Conservation (phyloP, 2,329 filamentous ascomycete species). For the Fusarium foetens region DNA sequence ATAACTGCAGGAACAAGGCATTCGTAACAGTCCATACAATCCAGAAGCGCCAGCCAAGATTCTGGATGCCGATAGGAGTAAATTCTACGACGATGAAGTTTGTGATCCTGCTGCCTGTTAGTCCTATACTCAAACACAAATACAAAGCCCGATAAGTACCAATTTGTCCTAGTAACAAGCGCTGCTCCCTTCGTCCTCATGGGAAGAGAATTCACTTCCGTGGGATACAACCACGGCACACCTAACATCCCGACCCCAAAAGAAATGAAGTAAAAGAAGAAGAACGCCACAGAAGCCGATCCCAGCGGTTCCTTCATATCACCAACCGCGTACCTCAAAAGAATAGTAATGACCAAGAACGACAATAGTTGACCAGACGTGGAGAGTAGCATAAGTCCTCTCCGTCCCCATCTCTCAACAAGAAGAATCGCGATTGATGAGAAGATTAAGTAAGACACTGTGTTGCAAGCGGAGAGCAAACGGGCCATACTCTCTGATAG, state of each 20-base stretch:
- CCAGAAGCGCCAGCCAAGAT: conserved; percentile 62
- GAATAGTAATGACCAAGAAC: conserved; percentile 29
- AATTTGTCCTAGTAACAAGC: conserved; percentile 33
- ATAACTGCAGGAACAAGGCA: conserved; percentile 57
- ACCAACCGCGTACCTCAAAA: conserved; percentile 13
- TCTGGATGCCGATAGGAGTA: conserved; percentile 52
- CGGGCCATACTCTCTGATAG: conserved; percentile 59
- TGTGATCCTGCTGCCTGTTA: conserved; percentile 26
- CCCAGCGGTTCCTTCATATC: background rate
- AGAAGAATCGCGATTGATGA: conserved; percentile 10
- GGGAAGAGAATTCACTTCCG: conserved; percentile 49
- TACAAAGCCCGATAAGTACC: background rate
- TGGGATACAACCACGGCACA: conserved; percentile 47
- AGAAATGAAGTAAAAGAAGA: conserved; percentile 32
- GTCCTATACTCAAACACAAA: rapidly evolving
- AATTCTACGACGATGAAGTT: conserved; percentile 49
- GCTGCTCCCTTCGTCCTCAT: conserved; percentile 47
- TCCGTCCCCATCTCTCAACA: conserved; percentile 17
- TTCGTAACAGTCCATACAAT: conserved; percentile 63
- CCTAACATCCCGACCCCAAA: conserved; percentile 34
- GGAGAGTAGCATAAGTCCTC: conserved; percentile 33
- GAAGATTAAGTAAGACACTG: conserved; percentile 37
- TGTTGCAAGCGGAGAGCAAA: conserved; percentile 59
- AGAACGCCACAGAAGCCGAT: conserved; percentile 21
- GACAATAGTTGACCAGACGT: conserved; percentile 17